A percentile compares a stretch with the other conserved stretches of the same genome.
phyloP scores from a whole-genome alignment of 2,329 filamentous ascomycete genomes.

The Fusarium heterosporum region DNA sequence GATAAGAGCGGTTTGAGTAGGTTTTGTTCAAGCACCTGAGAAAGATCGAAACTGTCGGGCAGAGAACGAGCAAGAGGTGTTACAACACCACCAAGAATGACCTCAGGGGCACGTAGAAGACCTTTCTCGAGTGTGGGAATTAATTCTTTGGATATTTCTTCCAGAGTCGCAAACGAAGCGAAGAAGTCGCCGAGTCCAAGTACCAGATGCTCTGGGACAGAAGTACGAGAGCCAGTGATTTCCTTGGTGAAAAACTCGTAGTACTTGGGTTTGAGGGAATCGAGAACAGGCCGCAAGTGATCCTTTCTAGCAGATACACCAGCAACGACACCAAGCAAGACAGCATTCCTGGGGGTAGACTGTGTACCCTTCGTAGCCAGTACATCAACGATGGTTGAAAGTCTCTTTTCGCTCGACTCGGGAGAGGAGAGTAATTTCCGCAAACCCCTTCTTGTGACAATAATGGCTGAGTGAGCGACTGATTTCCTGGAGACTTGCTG shows the following conservation, averaged over 20 bases:
- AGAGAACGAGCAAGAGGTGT: conserved; percentile 78
- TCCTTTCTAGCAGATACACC: conserved; percentile 83
- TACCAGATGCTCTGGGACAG: conserved; percentile 78
- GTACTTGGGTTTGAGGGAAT: conserved; percentile 75
- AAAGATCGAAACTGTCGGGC: conserved; percentile 78
- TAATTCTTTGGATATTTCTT: conserved; percentile 81
- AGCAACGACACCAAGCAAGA: conserved; percentile 85
- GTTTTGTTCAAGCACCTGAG: conserved; percentile 75
- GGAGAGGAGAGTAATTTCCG: conserved; percentile 75
- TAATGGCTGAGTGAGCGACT: conserved; percentile 78
- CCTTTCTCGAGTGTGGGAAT: conserved; percentile 89
- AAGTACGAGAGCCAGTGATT: conserved; percentile 80
- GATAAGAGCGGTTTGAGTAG: conserved; percentile 89
- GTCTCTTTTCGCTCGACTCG: conserved; percentile 66
- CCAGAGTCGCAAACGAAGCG: conserved; percentile 74
- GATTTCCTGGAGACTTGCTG: conserved; percentile 71
- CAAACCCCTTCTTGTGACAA: conserved; percentile 82
- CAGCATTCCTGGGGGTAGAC: conserved; percentile 75
- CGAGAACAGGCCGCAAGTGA: conserved; percentile 70
- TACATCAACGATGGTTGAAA: conserved; percentile 71
- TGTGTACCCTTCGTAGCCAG: conserved; percentile 76
- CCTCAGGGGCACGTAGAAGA: conserved; percentile 88
- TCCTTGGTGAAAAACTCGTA: conserved; percentile 88
- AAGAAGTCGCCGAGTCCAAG: conserved; percentile 86
- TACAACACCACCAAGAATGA: conserved; percentile 84